These are phyloP conservation scores for Sporothrix humicola DNA, from an alignment of 2,329 filamentous ascomycete genomes.

Conservation along the genomic window DNA sequence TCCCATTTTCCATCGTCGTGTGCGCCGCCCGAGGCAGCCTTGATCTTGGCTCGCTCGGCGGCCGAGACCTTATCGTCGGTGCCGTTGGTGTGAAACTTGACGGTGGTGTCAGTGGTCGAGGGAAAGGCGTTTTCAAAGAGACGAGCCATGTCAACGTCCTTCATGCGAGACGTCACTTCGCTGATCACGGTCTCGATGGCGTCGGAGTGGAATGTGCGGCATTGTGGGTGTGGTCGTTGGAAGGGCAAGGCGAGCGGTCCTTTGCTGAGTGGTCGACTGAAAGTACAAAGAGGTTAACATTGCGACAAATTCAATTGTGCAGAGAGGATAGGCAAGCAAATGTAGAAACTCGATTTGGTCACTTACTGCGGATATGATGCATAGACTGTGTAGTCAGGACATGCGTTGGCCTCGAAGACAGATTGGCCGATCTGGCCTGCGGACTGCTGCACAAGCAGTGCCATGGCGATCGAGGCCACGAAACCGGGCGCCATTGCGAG, in stretches of 20 bases:
- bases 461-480: conserved; percentile 31
- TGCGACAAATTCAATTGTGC: neutral
- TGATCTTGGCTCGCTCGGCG: conserved; percentile 44
- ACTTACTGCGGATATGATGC: conserved; percentile 64
- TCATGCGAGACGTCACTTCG: conserved; percentile 78
- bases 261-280: conserved; percentile 76
- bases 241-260: conserved; percentile 82
- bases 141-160: conserved; percentile 84
- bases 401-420: conserved; percentile 52
- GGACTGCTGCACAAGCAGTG: conserved; percentile 32
- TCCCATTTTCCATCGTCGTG: conserved; percentile 71
- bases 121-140: conserved; percentile 96
- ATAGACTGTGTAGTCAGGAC: conserved; percentile 69
- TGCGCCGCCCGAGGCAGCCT: conserved; percentile 36
- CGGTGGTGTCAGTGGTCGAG: conserved; percentile 86
- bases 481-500: conserved; percentile 35
- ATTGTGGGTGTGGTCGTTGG: conserved; percentile 79
- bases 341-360: neutral
- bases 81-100: conserved; percentile 81
- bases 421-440: conserved; percentile 29
- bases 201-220: conserved; percentile 87
- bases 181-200: conserved; percentile 87
- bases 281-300: neutral
- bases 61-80: conserved; percentile 43
- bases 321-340: neutral